These are phyloP conservation scores for Rhipidocladum racemiflorum DNA, from an alignment of 176 grass and related monocot genomes.

Conservation along the genomic window DNA sequence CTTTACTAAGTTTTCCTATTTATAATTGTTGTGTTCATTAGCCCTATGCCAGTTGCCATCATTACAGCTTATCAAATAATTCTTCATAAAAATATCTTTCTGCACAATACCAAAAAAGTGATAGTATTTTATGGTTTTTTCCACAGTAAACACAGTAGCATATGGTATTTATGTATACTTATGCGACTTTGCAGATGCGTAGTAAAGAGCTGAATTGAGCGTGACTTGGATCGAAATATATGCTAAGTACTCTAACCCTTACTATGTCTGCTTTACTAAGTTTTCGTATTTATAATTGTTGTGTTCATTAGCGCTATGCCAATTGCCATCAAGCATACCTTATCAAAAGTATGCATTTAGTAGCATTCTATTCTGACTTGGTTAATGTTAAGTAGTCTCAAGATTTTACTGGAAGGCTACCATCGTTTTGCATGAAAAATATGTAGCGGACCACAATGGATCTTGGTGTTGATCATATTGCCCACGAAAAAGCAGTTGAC, in stretches of 20 bases:
- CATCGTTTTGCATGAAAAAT: constrained; percentile 41
- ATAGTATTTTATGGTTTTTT: neutral
- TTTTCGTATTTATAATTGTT: constrained; percentile 6
- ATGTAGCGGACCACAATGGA: constrained; percentile 29
- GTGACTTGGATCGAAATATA: constrained; percentile 32
- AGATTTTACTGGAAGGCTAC: constrained; percentile 50
- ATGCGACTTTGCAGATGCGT: neutral
- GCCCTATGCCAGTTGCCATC: constrained; percentile 7
- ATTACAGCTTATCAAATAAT: constrained; percentile 49
- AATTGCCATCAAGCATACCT: constrained; percentile 36
- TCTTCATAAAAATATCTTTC: constrained; percentile 40
- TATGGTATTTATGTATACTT: constrained; percentile 17
- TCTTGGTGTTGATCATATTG: constrained; percentile 21
- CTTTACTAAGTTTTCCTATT: constrained; percentile 10
- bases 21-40: constrained; percentile 5
- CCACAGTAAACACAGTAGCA: neutral
- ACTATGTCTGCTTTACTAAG: constrained; percentile 1
- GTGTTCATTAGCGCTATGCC: constrained; percentile 9
- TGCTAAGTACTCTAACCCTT: constrained; percentile 18
- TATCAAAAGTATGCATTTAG: constrained; percentile 41
- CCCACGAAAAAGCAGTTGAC: constrained; percentile 13
- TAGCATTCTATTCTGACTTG: constrained; percentile 32
- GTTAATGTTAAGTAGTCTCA: constrained; percentile 51
- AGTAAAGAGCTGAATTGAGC: neutral
- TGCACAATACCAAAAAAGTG: neutral